Conservation (phyloP, 129 eudicot genomes). For the Pittosporum tobira region DNA sequence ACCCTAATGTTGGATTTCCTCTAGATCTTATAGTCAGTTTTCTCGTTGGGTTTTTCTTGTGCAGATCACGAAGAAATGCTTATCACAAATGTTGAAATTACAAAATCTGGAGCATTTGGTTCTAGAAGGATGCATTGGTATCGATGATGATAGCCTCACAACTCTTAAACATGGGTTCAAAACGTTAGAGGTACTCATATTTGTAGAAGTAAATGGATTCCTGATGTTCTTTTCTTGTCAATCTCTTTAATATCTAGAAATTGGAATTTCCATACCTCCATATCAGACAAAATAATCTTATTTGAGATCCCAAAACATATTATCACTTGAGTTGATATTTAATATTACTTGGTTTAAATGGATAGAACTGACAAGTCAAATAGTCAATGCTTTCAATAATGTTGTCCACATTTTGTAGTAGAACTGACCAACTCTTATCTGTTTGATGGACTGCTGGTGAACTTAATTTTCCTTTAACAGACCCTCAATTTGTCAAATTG, state of each 20-base stretch:
- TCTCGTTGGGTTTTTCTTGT: constrained; percentile 13
- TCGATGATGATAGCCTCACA: constrained; percentile 66
- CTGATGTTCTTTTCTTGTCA: background rate
- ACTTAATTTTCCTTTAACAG: constrained; percentile 29
- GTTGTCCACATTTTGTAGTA: too few species aligned
- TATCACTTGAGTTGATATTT: too few species aligned
- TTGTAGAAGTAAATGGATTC: background rate
- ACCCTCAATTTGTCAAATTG: constrained; percentile 74
- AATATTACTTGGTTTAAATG: too few species aligned
- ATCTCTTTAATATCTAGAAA: too few species aligned
- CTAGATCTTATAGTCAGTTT: constrained; percentile 11
- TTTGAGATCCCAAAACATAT: too few species aligned
- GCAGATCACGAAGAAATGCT: constrained; percentile 74
- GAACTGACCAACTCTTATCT: too few species aligned
- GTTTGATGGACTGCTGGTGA: constrained; percentile 12
- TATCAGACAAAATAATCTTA: too few species aligned
- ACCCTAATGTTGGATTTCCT: background rate
- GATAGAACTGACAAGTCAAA: too few species aligned
- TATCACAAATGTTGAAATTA: constrained; percentile 57
- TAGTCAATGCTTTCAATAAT: too few species aligned
- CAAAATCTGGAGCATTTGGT: constrained; percentile 67
- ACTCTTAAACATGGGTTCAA: constrained; percentile 62
- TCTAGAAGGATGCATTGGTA: constrained; percentile 85
- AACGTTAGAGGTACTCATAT: constrained; percentile 57
- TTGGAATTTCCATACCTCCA: too few species aligned